phyloP scores from a whole-genome alignment of 306 rosid genomes.

The Pyrus betulifolia region DNA sequence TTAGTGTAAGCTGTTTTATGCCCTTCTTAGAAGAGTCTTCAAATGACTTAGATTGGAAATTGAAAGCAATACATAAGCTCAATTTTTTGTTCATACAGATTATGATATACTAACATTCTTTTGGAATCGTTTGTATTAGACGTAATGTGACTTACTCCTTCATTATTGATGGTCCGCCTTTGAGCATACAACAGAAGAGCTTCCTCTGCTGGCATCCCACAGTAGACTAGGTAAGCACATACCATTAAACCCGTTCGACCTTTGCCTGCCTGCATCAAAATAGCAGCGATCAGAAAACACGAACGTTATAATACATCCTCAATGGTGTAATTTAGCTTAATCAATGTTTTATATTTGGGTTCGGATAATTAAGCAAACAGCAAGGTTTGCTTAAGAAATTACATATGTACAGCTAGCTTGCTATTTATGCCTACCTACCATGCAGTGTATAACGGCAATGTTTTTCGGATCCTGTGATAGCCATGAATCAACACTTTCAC shows the following conservation, averaged over 20 bases:
- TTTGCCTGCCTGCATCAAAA: conserved; percentile 87
- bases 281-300: not conserved
- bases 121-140: conserved; percentile 29
- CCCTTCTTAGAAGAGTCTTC: not conserved
- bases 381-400: not conserved
- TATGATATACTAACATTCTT: not conserved
- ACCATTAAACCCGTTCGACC: conserved; percentile 98
- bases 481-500: conserved; percentile 80
- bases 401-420: not conserved
- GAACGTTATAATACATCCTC: not conserved
- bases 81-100: not conserved
- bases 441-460: conserved; percentile 87
- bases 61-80: not conserved
- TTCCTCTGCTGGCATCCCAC: conserved; percentile 78
- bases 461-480: conserved; percentile 54
- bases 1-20: not conserved
- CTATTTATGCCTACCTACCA: conserved; percentile 40
- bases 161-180: conserved; percentile 81
- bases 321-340: not conserved
- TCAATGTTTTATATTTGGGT: not conserved
- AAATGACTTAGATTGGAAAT: not conserved
- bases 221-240: conserved; percentile 62
- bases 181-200: conserved; percentile 88
- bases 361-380: not conserved
- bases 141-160: conserved; percentile 89